Base-by-base conservation (phyloP, 148 eudicot genomes). In the Rhododendron molle region DNA sequence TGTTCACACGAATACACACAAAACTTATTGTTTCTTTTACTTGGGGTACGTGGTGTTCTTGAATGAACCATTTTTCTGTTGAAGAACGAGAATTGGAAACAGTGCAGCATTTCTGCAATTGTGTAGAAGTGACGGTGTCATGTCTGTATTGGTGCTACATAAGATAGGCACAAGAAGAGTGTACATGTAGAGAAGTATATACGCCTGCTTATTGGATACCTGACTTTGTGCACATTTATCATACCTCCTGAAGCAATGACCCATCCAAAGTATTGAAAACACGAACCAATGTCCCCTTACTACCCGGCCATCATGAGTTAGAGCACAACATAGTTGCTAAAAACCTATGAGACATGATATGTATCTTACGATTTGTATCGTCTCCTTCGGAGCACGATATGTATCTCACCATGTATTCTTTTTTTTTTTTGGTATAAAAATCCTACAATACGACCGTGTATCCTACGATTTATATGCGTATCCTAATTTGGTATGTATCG, bases 241-340 rank as follows among this genome's bases (percentile, higher is more conserved):
- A 67, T 92, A 95, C 98, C 98, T 95, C 98, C 84, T 92, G 98
- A 84, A 95, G 85, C 87, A 93, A 88, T 23, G 92, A 87, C 4
- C 93, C 95, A 89, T 95, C 98, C 86, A 89, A 76, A 36, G 95
- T 91, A 69, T 92, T 92, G 82, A 87, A 92, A 72, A 95, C 84
- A 88, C 98, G 88, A 84, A 95, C 80, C 81, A 95, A 84, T 2
- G 96, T 95, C 84, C 98, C 98, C 84, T 93, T 93, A 83, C 88
- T 88, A 80, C 98, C 60, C 88, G 81, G 16, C 96, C 98, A 83
- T 95, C 98, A 65, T 85, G 87, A 12, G 95, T 92, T 71, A 93
- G 89, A 1, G 93, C 91, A 67, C 92, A 83, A 46, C 92, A 86
- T 12, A 87, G 44, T 40, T 40, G 44, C 5, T 40, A 40, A 40